Percentiles rank a stretch among this genome's conserved stretches.
Evolutionary conservation across 345 rosid species (phyloP).

Genomic region (Toxicodendron radicans): DNA sequence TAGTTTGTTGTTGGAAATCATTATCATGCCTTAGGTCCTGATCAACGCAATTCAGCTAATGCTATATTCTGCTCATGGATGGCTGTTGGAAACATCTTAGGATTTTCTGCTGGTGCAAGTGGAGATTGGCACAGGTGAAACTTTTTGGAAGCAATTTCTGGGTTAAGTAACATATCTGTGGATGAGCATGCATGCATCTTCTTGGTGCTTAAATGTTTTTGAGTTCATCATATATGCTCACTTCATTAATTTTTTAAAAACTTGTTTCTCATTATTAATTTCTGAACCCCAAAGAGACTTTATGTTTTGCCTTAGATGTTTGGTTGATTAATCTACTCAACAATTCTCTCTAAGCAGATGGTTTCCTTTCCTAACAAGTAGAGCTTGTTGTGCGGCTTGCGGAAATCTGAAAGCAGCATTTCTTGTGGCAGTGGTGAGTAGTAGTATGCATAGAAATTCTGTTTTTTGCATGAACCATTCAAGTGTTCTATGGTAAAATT

Average conservation of each 20-base stretch:
- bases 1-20: neutral
- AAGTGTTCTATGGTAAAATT: neutral
- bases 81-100: slow-evolving; percentile 95
- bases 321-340: slow-evolving; percentile 22
- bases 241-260: neutral
- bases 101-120: slow-evolving; percentile 97
- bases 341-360: slow-evolving; percentile 55
- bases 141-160: slow-evolving; percentile 14
- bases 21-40: slow-evolving; percentile 60
- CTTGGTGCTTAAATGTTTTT: neutral
- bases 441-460: slow-evolving; percentile 7
- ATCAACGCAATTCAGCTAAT: slow-evolving; percentile 88
- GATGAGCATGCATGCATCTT: neutral
- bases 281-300: neutral
- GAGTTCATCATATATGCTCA: neutral
- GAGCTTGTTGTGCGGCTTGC: slow-evolving; percentile 97
- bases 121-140: slow-evolving; percentile 89
- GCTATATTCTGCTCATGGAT: slow-evolving; percentile 97
- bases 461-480: neutral
- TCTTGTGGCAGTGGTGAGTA: slow-evolving; percentile 88
- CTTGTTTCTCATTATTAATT: neutral
- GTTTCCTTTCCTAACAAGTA: slow-evolving; percentile 91
- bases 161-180: neutral
- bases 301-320: neutral
- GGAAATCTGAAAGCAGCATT: slow-evolving; percentile 97